phyloP scores from a whole-genome alignment of 495 filamentous ascomycete genomes.

The Penicillium roqueforti region DNA sequence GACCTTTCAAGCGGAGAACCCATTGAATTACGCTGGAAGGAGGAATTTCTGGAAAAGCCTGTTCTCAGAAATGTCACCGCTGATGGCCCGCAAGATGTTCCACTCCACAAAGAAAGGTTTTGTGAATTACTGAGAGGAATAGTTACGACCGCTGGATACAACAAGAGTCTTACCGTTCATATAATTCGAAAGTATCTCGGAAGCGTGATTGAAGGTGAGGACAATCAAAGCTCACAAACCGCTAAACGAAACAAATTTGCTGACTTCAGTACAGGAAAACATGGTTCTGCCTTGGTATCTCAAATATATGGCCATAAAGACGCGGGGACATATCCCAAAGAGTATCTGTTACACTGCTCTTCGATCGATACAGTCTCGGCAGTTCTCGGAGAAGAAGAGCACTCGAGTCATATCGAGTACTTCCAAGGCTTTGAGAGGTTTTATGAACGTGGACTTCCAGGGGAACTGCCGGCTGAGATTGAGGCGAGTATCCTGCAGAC shows the following conservation, averaged over 20 bases:
- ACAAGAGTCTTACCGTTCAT: conserved; percentile 9
- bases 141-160: conserved; percentile 15
- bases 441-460: conserved; percentile 15
- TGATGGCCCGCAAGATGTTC: conserved; percentile 17
- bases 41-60: conserved; percentile 16
- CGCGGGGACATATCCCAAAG: conserved; percentile 17
- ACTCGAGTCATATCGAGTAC: conserved; percentile 21
- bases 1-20: conserved; percentile 10
- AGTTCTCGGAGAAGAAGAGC: conserved; percentile 19
- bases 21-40: conserved; percentile 8
- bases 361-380: conserved; percentile 18
- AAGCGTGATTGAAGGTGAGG: conserved; percentile 16
- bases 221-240: conserved; percentile 24
- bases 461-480: conserved; percentile 14
- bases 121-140: conserved; percentile 10
- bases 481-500: conserved; percentile 16
- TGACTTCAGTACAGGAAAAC: conserved; percentile 12
- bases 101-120: conserved; percentile 11
- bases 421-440: conserved; percentile 19
- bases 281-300: conserved; percentile 19
- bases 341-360: conserved; percentile 20
- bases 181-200: conserved; percentile 15
- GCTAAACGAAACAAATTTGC: conserved; percentile 1
- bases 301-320: conserved; percentile 23
- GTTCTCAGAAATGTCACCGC: conserved; percentile 22